phyloP scores from a whole-genome alignment of 306 rosid species.

The Echinosophora koreensis region DNA sequence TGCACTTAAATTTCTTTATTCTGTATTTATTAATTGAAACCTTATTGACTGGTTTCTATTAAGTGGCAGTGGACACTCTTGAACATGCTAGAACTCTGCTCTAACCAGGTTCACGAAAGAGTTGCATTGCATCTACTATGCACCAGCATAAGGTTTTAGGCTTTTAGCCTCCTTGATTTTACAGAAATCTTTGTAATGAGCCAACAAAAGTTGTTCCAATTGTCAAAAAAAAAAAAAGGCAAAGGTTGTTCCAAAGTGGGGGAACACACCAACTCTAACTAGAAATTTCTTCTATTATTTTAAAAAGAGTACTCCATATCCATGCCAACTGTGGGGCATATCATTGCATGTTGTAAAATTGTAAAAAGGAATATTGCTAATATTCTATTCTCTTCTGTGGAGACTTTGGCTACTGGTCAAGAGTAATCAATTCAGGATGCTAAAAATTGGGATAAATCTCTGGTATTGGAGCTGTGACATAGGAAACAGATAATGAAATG shows the following conservation, averaged over 20 bases:
- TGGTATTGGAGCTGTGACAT: slow-evolving; percentile 23
- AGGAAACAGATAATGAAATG: slow-evolving; percentile 2
- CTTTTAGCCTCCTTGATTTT: slow-evolving; percentile 27
- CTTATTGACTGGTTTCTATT: neutral
- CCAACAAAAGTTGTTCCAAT: slow-evolving; percentile 10
- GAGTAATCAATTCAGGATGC: slow-evolving; percentile 21
- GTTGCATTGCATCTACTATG: slow-evolving; percentile 4
- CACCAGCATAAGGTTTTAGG: neutral
- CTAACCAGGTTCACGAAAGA: slow-evolving; percentile 11
- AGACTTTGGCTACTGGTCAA: slow-evolving; percentile 5
- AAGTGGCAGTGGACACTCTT: neutral
- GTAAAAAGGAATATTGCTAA: neutral
- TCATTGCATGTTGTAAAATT: slow-evolving; percentile 14
- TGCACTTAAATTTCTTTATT: slow-evolving; percentile 22
- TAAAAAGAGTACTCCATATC: neutral
- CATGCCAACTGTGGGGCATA: neutral
- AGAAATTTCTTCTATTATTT: too few relatives aligned
- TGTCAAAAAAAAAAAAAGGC: too few relatives aligned
- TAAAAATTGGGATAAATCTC: slow-evolving; percentile 17
- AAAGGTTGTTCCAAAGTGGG: slow-evolving; percentile 13
- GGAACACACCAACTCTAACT: neutral
- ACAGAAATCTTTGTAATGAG: neutral
- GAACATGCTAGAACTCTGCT: slow-evolving; percentile 5
- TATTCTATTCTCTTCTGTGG: neutral
- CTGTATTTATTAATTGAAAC: slow-evolving; percentile 26